These are phyloP conservation scores for Backusella luteola DNA, from an alignment of 192 early-diverging fungal species.

Conservation along the genomic window DNA sequence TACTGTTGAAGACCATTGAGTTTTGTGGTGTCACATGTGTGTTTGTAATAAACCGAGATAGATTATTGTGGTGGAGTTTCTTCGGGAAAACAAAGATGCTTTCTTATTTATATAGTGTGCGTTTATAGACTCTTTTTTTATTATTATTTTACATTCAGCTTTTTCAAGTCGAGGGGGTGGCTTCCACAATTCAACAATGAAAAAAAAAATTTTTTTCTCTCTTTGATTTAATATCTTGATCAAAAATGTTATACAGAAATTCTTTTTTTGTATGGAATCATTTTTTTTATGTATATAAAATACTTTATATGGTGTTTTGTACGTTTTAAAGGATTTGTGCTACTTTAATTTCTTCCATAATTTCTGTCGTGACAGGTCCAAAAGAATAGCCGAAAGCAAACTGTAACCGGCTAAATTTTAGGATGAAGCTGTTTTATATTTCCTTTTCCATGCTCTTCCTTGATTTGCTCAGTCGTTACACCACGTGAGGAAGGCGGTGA, in stretches of 20 bases:
- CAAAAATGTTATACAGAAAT: background rate
- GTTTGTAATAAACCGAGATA: background rate
- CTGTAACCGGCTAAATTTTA: background rate
- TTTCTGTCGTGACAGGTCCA: constrained; percentile 1
- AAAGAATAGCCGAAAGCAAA: background rate
- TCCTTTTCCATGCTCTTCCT: background rate
- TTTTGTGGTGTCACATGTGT: background rate
- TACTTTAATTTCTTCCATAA: background rate
- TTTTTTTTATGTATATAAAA: background rate
- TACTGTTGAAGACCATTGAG: constrained; percentile 5
- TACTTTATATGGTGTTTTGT: background rate
- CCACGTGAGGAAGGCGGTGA: background rate
- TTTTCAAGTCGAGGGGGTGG: background rate
- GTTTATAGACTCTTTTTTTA: background rate
- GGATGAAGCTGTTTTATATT: background rate
- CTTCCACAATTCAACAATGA: background rate
- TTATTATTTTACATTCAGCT: constrained; percentile 3
- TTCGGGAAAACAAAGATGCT: background rate
- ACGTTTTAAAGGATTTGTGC: background rate
- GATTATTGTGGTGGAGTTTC: background rate
- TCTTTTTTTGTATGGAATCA: background rate
- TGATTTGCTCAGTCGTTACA: background rate
- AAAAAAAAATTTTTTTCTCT: background rate
- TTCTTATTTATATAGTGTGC: background rate
- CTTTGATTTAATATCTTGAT: background rate